phyloP scores from a whole-genome alignment of 2,329 filamentous ascomycete species.

The Spiromastix sp. region DNA sequence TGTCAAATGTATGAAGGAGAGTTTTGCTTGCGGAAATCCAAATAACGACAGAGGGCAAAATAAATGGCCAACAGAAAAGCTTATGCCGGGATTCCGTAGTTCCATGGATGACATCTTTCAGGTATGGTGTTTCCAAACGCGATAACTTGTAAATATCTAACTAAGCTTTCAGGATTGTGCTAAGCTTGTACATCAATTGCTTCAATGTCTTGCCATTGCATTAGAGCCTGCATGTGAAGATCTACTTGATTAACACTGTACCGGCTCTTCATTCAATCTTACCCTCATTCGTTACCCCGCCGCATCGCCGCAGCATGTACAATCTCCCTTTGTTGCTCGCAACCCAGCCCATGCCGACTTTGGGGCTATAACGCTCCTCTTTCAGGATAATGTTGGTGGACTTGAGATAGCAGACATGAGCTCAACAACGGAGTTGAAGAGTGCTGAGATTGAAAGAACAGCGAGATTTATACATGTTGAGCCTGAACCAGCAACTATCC shows the following conservation, averaged over 20 bases:
- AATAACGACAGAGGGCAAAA: no score
- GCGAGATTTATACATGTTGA: constrained; percentile 33
- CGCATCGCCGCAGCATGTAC: constrained; percentile 32
- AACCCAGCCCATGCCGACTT: constrained; percentile 47
- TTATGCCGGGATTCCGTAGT: constrained; percentile 36
- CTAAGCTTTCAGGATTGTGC: constrained; percentile 36
- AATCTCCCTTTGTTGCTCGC: constrained; percentile 37
- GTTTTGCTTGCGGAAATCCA: no score
- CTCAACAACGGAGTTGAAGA: no score
- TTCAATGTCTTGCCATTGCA: no score
- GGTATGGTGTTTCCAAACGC: constrained; percentile 36
- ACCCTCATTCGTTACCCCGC: constrained; percentile 41
- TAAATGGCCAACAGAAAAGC: no score
- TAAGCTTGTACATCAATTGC: no score
- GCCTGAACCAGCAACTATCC: constrained; percentile 28
- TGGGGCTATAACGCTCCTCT: constrained; percentile 43
- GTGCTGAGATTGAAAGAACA: no score
- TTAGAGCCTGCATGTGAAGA: no score
- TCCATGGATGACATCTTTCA: constrained; percentile 43
- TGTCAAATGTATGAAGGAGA: no score
- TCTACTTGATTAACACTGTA: constrained; percentile 40
- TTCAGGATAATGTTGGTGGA: constrained; percentile 44
- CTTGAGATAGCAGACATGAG: constrained; percentile 40
- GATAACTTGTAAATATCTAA: constrained; percentile 34
- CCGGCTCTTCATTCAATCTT: constrained; percentile 52